Percentiles rank a stretch among this genome's conserved stretches.
These are phyloP conservation scores for Quillaja saponaria DNA, from an alignment of 306 rosid genomes.

Conservation along the genomic window DNA sequence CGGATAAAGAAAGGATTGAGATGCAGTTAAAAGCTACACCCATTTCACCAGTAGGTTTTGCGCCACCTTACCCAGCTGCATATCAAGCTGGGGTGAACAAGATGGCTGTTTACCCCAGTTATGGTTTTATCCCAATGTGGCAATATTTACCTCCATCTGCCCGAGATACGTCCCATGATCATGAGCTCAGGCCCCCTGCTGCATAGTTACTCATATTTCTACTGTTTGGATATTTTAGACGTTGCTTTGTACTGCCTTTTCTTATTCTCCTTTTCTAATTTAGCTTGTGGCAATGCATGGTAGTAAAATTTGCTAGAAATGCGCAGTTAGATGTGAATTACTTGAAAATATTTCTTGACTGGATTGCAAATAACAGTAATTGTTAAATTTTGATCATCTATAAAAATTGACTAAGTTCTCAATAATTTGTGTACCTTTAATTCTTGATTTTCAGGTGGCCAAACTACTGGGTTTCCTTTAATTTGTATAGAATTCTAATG, in stretches of 20 bases:
- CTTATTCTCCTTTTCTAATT: slow-evolving; percentile 28
- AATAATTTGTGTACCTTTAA: no score
- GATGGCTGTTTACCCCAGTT: slow-evolving; percentile 82
- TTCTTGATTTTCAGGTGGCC: no score
- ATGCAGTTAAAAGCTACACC: slow-evolving; percentile 65
- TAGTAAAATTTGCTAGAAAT: slow-evolving; percentile 33
- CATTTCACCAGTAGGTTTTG: slow-evolving; percentile 58
- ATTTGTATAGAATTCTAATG: no score
- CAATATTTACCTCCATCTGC: slow-evolving; percentile 70
- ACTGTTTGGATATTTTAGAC: slow-evolving; percentile 19
- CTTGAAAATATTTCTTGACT: slow-evolving; percentile 13
- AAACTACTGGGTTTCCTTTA: no score
- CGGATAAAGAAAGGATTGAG: slow-evolving; percentile 76
- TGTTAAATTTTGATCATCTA: no score
- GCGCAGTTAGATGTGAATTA: slow-evolving; percentile 34
- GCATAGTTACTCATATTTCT: slow-evolving; percentile 45
- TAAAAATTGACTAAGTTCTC: no score
- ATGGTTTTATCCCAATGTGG: slow-evolving; percentile 86
- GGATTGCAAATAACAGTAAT: no score
- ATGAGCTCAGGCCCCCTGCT: slow-evolving; percentile 97
- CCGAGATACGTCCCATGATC: slow-evolving; percentile 84
- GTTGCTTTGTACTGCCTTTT: slow-evolving; percentile 25
- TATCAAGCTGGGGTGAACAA: slow-evolving; percentile 65
- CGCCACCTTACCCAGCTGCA: slow-evolving; percentile 70
- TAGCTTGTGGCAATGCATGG: slow-evolving; percentile 24